These are phyloP conservation scores for Rhizopogon sp. DNA, from an alignment of 768 basidiomycete genomes.

Conservation along the genomic window DNA sequence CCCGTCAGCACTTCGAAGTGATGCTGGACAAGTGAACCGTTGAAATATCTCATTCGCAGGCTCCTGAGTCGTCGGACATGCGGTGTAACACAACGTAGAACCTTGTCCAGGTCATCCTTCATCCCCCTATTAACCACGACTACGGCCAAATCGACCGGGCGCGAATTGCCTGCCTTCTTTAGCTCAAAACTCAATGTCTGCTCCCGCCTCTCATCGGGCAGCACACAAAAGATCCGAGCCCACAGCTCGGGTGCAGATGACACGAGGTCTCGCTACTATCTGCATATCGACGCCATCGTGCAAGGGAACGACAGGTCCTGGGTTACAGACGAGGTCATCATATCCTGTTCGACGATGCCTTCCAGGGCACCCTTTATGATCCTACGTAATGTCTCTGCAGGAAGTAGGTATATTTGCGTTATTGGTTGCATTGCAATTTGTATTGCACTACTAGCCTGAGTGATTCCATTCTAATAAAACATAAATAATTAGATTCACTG, in stretches of 20 bases:
- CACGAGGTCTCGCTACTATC: neutral
- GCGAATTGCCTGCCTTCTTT: neutral
- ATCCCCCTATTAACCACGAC: no score
- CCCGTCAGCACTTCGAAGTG: neutral
- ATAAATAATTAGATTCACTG: no score
- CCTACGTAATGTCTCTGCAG: neutral
- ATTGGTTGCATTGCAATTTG: no score
- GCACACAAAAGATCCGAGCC: neutral
- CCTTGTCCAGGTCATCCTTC: neutral
- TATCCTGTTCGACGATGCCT: neutral
- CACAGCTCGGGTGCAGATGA: neutral
- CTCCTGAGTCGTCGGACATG: neutral
- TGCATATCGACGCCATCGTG: neutral
- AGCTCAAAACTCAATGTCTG: neutral
- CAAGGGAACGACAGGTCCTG: neutral
- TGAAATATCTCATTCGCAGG: neutral
- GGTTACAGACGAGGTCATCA: neutral
- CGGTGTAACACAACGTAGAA: no score
- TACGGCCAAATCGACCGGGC: neutral
- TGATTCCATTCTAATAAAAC: no score
- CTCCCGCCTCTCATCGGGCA: no score
- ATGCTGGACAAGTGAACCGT: neutral
- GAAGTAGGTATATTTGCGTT: neutral
- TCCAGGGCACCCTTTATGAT: neutral
- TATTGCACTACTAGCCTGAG: no score